These are phyloP conservation scores for Penstemon davidsonii DNA, from an alignment of 257 asterid genomes.

Conservation along the genomic window DNA sequence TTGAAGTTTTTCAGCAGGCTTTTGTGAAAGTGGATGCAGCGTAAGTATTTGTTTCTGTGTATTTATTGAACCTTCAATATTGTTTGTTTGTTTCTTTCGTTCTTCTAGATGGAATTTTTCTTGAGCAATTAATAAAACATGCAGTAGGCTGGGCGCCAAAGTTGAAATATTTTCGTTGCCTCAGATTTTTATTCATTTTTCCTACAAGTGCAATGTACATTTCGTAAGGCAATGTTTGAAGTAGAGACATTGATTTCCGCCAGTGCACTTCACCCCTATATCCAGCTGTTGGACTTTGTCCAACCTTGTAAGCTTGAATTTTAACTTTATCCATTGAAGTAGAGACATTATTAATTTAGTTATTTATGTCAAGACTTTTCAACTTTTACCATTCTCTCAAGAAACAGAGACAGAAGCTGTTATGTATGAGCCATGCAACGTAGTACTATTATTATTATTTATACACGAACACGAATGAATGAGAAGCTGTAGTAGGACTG, in stretches of 20 bases:
- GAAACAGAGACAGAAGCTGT: constrained; percentile 24
- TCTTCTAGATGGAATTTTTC: no score
- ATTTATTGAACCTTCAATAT: no score
- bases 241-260: background rate
- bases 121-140: no score
- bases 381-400: constrained; percentile 28
- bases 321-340: background rate
- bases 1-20: no score
- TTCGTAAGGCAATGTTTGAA: background rate
- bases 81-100: no score
- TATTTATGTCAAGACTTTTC: background rate
- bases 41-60: no score
- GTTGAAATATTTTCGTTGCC: no score
- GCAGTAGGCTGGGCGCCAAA: no score
- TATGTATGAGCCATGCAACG: background rate
- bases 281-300: constrained; percentile 29
- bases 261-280: constrained; percentile 17
- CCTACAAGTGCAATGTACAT: background rate
- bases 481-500: constrained; percentile 21
- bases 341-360: background rate
- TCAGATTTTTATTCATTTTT: no score
- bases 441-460: background rate
- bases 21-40: no score
- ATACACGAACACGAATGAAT: background rate
- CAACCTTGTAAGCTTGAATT: constrained; percentile 20